A percentile compares a stretch with the other conserved stretches of the same genome.
These are phyloP conservation scores for Aspergillus asperescens DNA, from an alignment of 495 filamentous ascomycete genomes.

Conservation along the genomic window DNA sequence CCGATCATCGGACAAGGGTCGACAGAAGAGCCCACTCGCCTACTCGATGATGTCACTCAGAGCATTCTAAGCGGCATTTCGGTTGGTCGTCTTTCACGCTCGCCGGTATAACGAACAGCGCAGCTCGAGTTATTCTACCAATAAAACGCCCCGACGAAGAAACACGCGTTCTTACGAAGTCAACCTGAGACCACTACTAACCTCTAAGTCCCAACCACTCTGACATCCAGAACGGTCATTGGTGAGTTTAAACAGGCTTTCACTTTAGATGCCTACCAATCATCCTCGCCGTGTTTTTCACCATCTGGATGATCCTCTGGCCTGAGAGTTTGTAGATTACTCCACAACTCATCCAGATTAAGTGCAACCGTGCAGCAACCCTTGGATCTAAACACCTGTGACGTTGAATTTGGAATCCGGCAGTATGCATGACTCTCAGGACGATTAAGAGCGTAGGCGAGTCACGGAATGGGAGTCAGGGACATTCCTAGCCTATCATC, in stretches of 20 bases:
- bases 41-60: not conserved
- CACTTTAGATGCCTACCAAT: not conserved
- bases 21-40: not conserved
- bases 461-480: too few relatives aligned
- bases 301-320: not conserved
- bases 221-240: not conserved
- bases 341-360: not conserved
- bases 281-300: not conserved
- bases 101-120: not conserved
- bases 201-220: not conserved
- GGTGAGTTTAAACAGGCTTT: not conserved
- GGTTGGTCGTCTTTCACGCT: not conserved
- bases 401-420: too few relatives aligned
- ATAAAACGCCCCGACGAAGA: not conserved
- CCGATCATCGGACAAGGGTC: slow-evolving; percentile 5
- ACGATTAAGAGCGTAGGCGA: too few relatives aligned
- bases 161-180: not conserved
- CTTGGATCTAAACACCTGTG: not conserved
- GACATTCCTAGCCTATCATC: too few relatives aligned
- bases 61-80: not conserved
- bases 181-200: not conserved
- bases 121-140: not conserved
- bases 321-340: not conserved
- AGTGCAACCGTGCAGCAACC: not conserved
- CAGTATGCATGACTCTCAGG: too few relatives aligned